Evolutionary conservation across 345 rosid species (phyloP).

Genomic region (Sisymbrium irio): DNA sequence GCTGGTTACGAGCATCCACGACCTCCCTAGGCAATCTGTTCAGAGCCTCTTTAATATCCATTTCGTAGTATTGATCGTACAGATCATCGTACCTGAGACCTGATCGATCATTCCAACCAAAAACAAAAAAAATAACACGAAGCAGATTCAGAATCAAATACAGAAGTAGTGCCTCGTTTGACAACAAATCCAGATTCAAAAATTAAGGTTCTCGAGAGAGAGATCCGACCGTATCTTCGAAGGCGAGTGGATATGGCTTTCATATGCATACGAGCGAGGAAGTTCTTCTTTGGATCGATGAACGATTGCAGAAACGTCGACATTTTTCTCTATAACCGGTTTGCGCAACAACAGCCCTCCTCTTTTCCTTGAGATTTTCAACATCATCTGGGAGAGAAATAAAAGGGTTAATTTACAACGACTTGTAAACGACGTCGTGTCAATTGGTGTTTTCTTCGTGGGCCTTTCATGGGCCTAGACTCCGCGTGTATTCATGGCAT

Average conservation of each 20-base stretch:
- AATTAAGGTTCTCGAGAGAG: slow-evolving; percentile 23
- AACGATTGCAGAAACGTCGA: slow-evolving; percentile 27
- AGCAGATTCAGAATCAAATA: too few relatives aligned
- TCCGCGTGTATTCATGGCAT: background rate
- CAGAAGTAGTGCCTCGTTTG: too few relatives aligned
- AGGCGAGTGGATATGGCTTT: slow-evolving; percentile 31
- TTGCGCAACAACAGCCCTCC: background rate
- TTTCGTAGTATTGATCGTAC: slow-evolving; percentile 72
- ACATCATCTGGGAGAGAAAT: background rate
- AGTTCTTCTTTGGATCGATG: slow-evolving; percentile 38
- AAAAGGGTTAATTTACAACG: background rate
- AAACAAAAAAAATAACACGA: too few relatives aligned
- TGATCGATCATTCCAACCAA: slow-evolving; percentile 9
- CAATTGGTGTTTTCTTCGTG: background rate
- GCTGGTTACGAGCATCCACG: slow-evolving; percentile 92
- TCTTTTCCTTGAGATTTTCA: background rate
- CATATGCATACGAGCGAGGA: slow-evolving; percentile 40
- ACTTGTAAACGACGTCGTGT: background rate
- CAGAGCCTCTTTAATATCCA: slow-evolving; percentile 88
- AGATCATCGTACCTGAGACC: slow-evolving; percentile 94
- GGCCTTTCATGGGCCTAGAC: slow-evolving; percentile 5
- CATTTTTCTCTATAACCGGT: slow-evolving; percentile 1
- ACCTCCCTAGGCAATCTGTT: slow-evolving; percentile 85
- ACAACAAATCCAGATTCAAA: slow-evolving; percentile 20
- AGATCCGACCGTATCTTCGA: slow-evolving; percentile 38